Base-by-base conservation (phyloP, 495 filamentous ascomycete species). In the Tuber calosporum region DNA sequence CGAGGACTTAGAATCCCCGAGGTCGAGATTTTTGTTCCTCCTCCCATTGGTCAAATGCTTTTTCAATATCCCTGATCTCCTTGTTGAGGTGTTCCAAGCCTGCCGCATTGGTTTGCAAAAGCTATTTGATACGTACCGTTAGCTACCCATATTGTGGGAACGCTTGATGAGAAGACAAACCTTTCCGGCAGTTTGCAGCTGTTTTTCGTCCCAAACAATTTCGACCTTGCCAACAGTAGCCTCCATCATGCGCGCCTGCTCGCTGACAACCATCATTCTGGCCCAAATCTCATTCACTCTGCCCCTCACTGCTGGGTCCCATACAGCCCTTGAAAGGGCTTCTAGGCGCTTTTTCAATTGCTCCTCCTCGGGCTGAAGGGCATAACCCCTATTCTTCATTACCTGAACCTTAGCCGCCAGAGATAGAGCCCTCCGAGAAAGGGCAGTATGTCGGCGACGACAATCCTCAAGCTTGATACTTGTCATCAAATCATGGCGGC, bases 241-340 rank as follows among this genome's bases (percentile, higher is more conserved):
- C 83, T 93, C 90, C 75, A 99, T 84, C 67, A 88, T 87, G 80
- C 90, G 89, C 43, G 91, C 91, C 76, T 93, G 88, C 75, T 94
- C 92, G 77, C 92, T 85, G 45, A 97, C 88, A 38, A 90, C 90
- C 71, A 96, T 88, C 87, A 99, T 90, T 42, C 96, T 86, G 45
- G 95, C 96, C 95, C 95, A 99, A 69, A 99, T 91, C 84, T 99
- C 95, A 83, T 99, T 95, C 70, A 89, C 89, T 72, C 93, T 85
- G 6, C 93, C 94, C 69, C 86, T 90, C 67, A 97, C 85, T 26
- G 89, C 90, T 2, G 96, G 94, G 83, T 99, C 96, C 71, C 90
- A 90, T 22, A 94, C 87, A 26, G 83, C 83, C 76, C 87, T 88
- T 80, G 97, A 92, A 75, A 99, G 86, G 68, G 85, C 83, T 67